Base-by-base conservation (phyloP, 1,284 basidiomycete species). In the Coriolopsis trogii region DNA sequence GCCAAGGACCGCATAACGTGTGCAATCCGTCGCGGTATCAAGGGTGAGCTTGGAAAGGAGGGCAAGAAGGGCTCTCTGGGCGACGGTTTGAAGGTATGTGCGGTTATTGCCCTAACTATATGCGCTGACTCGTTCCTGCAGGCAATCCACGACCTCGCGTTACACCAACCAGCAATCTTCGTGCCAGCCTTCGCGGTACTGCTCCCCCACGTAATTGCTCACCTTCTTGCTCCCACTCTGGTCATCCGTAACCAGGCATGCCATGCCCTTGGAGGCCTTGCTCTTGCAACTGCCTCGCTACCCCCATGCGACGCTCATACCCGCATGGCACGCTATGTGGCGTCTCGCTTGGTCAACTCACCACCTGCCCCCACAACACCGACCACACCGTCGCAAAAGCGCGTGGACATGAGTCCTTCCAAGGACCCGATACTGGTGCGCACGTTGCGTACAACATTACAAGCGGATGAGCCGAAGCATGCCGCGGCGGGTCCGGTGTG, bases 31-130 rank as follows among this genome's bases (percentile, higher is more conserved):
- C 81, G 89, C 30, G 90, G 84, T n/a, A 80, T 92, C 55, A 85
- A 88, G 51, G 90, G 90, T 10, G 85, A 91, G 53, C 79, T 92
- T 16, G 90, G 89, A 3, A 89, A 89, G 63, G 90, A 92, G 67
- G 89, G 89, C 8, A 91, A 91, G 73, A 91, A 89, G 61, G 89
- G 90, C 0, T 82, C 89, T 2, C 78, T 76, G 2, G 84, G 77
- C 33, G 89, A 92, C 64, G 87, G 85, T 16, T 74, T 91, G 39
- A 87, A 82, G 78, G 87, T 85, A 63, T 50, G 64, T 58, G 21
- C 31, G 28, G 8, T 10, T 3, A 12, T 13, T 18, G 6, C 33
- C 21, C 12, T 55, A 58, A 30, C 51, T 39, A 44, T 56, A 51
- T 47, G 41, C 43, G 34, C 49, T 53, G 34, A 49, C 30, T 45